Conservation (phyloP, 345 rosid genomes). For the Melaleuca quinquenervia region DNA sequence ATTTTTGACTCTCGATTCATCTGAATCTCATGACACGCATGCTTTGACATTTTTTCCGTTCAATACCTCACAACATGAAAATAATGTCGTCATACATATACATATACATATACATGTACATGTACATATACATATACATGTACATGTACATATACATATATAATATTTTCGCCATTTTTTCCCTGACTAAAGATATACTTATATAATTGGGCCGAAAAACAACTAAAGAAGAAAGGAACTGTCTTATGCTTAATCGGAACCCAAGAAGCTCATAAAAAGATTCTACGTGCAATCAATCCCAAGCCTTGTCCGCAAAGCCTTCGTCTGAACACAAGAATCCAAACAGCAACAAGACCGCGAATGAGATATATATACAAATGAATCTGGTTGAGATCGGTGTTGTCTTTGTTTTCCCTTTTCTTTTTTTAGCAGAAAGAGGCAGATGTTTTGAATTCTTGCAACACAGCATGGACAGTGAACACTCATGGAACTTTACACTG, state of each 20-base stretch:
- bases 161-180: neutral
- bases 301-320: neutral
- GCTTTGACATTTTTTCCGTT: neutral
- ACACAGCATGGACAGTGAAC: neutral
- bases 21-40: neutral
- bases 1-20: neutral
- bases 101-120: no score
- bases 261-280: neutral
- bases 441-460: slow-evolving; percentile 3
- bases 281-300: neutral
- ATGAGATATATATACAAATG: neutral
- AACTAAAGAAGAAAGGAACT: no score
- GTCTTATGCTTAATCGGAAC: neutral
- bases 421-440: neutral
- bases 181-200: neutral
- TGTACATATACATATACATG: no score
- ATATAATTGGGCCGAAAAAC: neutral
- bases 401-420: neutral
- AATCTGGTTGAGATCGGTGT: neutral
- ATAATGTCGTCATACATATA: no score
- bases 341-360: neutral
- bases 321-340: neutral
- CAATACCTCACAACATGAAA: neutral
- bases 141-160: no score
- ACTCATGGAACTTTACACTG: neutral